These are phyloP conservation scores for Curvularia eragrostidis DNA, from an alignment of 2,329 filamentous ascomycete genomes.

Conservation along the genomic window DNA sequence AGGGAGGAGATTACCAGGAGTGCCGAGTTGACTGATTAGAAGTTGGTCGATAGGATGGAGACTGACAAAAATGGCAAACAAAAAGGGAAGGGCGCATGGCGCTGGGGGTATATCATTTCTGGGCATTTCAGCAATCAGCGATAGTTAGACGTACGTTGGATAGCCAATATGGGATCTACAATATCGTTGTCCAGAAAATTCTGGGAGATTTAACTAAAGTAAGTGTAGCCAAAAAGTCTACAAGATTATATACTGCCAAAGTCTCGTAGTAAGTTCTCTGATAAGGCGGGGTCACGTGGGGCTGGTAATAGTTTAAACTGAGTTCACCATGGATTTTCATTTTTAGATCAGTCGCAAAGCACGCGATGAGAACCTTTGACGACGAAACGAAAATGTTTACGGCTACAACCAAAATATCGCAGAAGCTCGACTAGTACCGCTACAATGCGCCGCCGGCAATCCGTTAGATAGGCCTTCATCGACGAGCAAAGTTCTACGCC, in stretches of 20 bases:
- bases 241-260: not conserved
- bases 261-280: too few relatives aligned
- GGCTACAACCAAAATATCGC: not conserved
- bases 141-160: not conserved
- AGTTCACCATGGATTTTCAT: not conserved
- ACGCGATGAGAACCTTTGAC: not conserved
- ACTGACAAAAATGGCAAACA: not conserved
- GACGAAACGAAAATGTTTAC: not conserved
- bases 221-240: not conserved
- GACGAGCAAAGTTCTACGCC: not conserved
- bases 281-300: not conserved
- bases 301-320: not conserved
- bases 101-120: not conserved
- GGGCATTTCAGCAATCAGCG: not conserved
- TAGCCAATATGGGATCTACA: not conserved
- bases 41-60: not conserved
- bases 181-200: not conserved
- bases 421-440: not conserved
- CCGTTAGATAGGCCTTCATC: not conserved
- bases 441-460: not conserved
- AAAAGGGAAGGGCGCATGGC: slow-evolving; percentile 3
- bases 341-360: not conserved
- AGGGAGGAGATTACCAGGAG: slow-evolving; percentile 47
- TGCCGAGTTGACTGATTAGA: slow-evolving; percentile 49
- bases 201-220: not conserved